phyloP scores from a whole-genome alignment of 129 eudicot species.

The Sambucus nigra region DNA sequence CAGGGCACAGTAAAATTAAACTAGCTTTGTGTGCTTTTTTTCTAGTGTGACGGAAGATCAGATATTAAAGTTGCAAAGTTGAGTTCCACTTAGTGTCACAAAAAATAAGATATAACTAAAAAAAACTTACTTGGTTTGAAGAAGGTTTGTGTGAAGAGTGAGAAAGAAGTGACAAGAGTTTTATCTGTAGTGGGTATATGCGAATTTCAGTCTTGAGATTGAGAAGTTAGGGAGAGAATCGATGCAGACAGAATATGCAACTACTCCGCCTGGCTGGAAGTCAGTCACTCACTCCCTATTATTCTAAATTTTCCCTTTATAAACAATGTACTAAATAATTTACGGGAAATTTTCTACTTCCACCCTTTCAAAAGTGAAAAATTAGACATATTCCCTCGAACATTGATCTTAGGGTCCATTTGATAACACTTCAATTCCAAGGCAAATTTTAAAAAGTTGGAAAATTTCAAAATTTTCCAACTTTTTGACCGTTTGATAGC shows the following conservation, averaged over 20 bases:
- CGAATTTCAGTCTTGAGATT: neutral
- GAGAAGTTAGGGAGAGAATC: neutral
- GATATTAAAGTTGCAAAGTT: slow-evolving; percentile 1
- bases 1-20: slow-evolving; percentile 9
- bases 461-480: no score
- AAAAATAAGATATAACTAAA: neutral
- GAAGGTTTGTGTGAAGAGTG: neutral
- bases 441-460: no score
- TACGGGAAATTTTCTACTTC: no score
- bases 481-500: no score
- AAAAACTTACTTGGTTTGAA: slow-evolving; percentile 9
- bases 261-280: neutral
- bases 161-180: slow-evolving; percentile 3
- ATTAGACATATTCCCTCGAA: no score
- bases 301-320: no score
- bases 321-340: no score
- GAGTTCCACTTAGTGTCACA: neutral
- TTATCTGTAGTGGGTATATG: neutral
- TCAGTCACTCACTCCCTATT: no score
- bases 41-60: slow-evolving; percentile 12
- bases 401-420: no score
- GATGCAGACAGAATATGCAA: neutral
- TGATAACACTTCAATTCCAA: no score
- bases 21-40: neutral
- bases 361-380: no score